Percentiles rank a stretch among this genome's conserved stretches.
These are phyloP conservation scores for Cercospora sesami DNA, from an alignment of 2,329 filamentous ascomycete genomes.

Conservation along the genomic window DNA sequence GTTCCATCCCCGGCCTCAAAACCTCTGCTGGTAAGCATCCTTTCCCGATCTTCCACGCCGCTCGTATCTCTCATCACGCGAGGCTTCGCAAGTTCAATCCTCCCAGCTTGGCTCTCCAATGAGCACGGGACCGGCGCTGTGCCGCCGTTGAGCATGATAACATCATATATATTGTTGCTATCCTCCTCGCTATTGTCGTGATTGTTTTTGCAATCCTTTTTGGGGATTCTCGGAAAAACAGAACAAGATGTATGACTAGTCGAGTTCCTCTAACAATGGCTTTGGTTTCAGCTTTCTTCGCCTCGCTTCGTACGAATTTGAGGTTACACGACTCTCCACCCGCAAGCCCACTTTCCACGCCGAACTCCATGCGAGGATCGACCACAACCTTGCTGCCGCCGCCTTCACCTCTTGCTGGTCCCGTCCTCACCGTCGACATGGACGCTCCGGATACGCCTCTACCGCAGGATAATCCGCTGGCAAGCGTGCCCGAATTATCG, in stretches of 20 bases:
- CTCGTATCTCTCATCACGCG: background rate
- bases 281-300: constrained; percentile 68
- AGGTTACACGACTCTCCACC: constrained; percentile 61
- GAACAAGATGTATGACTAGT: background rate
- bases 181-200: background rate
- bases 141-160: background rate
- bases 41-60: background rate
- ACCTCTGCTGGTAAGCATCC: constrained; percentile 40
- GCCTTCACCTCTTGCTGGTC: constrained; percentile 45
- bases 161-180: background rate
- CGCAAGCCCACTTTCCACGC: constrained; percentile 64
- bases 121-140: constrained; percentile 7
- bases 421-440: constrained; percentile 33
- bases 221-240: background rate
- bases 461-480: constrained; percentile 42
- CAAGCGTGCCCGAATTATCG: constrained; percentile 63
- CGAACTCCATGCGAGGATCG: constrained; percentile 55
- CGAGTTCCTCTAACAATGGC: constrained; percentile 11
- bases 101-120: constrained; percentile 12
- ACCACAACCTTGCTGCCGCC: constrained; percentile 53
- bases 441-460: constrained; percentile 18
- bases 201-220: background rate
- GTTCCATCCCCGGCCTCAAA: constrained; percentile 38
- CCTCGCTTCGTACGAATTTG: constrained; percentile 77
- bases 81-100: background rate